phyloP scores from a whole-genome alignment of 192 early-diverging fungal species.

The Coemansia sp. region DNA sequence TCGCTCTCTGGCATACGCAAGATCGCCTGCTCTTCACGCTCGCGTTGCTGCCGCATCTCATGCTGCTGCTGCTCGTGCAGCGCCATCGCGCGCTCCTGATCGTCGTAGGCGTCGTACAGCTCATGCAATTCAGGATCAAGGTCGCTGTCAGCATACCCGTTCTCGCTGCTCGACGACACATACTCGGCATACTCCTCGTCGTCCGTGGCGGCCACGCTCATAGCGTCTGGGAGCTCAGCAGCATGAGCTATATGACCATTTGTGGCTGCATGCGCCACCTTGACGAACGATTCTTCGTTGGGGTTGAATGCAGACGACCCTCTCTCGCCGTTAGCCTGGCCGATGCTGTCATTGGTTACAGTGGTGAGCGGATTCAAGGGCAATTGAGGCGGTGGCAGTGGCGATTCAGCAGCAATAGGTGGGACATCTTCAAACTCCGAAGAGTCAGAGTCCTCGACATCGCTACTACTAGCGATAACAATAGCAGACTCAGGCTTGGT shows the following conservation, averaged over 20 bases:
- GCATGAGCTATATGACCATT: background rate
- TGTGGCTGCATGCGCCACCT: slow-evolving; percentile 12
- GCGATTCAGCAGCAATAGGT: background rate
- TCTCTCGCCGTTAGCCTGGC: background rate
- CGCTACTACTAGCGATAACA: slow-evolving; percentile 23
- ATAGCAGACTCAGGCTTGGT: background rate
- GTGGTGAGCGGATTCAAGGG: background rate
- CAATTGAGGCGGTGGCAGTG: background rate
- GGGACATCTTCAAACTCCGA: slow-evolving; percentile 64
- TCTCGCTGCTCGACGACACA: slow-evolving; percentile 21
- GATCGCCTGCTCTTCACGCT: slow-evolving; percentile 37
- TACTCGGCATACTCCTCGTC: slow-evolving; percentile 19
- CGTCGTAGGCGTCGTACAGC: slow-evolving; percentile 26
- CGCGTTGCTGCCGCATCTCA: slow-evolving; percentile 21
- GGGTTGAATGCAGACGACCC: background rate
- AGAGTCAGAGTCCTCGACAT: slow-evolving; percentile 53
- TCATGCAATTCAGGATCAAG: slow-evolving; percentile 15
- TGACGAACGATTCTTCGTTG: slow-evolving; percentile 1
- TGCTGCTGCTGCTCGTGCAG: slow-evolving; percentile 27
- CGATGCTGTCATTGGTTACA: background rate
- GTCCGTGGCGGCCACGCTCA: slow-evolving; percentile 13
- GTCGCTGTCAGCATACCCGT: slow-evolving; percentile 16
- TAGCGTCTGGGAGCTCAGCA: slow-evolving; percentile 4
- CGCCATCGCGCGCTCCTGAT: slow-evolving; percentile 8
- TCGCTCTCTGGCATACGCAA: slow-evolving; percentile 31